Base-by-base conservation (phyloP, 2,329 filamentous ascomycete species). In the Bertia moriformis region DNA sequence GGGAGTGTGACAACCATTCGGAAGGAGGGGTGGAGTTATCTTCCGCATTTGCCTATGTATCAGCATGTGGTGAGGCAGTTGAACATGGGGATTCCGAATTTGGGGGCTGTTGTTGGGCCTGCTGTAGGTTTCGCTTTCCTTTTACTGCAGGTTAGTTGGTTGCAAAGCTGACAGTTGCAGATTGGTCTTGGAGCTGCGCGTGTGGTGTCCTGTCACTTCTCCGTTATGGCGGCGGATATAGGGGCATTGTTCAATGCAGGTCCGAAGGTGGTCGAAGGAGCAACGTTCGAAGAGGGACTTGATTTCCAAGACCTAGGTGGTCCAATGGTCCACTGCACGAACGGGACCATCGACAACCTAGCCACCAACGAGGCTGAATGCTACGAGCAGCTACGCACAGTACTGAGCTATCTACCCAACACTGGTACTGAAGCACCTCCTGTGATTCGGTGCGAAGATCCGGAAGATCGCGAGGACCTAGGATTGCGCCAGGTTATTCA, bases 281-380 rank as follows among this genome's bases (percentile, higher is more conserved):
- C 75, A 1, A 80, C 74, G 0, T 78, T 78, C 45, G 74, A 79
- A 49, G 75, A 79, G 55, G 73, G 66, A 0, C 52, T 79, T 2
- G 66, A 60, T 3, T 68, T 76, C 37, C 64, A 63, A 12, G 71
- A 78, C 44, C 58, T 79, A 0, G 74, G 75, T 3, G 75, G 75
- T 0, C 71, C 74, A 0, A 56, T 55, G 15, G 67, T 79, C 52
- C 74, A 80, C 48, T 77, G 72, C 46, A 71, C 69, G 1, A 80
- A 80, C 42, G 75, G 75, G 0, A 80, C 74, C 0, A 77, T 79
- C 38, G 75, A 80, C 43, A 80, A 79, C 39, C 57, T 78, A 2
- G 74, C 74, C 0, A 59, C 62, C 3, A 66, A 73, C 42, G 74
- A 80, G 50, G 59, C 60, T n/a, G 71, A 67, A 29, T 76, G 72